A percentile compares a stretch with the other conserved stretches of the same genome.
Evolutionary conservation across 805 yeast species (phyloP).

Genomic region (Starmerella khaoyaiensis): DNA sequence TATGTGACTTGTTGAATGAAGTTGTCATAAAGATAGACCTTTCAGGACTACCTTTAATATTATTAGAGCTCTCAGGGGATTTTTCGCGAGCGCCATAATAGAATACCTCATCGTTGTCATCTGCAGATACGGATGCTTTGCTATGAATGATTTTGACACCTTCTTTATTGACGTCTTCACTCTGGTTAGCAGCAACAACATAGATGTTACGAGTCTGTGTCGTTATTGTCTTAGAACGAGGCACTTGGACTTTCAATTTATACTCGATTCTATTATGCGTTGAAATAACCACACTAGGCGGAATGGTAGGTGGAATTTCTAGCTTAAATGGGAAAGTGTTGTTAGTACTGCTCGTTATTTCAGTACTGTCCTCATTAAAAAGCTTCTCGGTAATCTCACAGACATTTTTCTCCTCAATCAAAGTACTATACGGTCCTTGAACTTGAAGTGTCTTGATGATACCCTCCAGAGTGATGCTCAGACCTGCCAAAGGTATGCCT

Average conservation of each 20-base stretch:
- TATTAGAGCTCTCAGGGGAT: no score
- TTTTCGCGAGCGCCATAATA: background rate
- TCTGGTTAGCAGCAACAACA: background rate
- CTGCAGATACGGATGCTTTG: background rate
- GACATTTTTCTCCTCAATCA: slow-evolving; percentile 3
- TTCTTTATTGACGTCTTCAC: no score
- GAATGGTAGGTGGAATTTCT: slow-evolving; percentile 39
- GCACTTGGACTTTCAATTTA: background rate
- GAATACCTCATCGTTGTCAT: background rate
- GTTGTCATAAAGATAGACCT: no score
- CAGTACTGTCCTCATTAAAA: background rate
- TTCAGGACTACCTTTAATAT: no score
- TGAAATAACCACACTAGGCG: slow-evolving; percentile 8
- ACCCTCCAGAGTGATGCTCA: slow-evolving; percentile 4
- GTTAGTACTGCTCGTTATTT: slow-evolving; percentile 35
- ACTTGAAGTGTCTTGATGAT: slow-evolving; percentile 7
- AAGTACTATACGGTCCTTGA: slow-evolving; percentile 10
- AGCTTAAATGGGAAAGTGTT: slow-evolving; percentile 69
- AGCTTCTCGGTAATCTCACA: slow-evolving; percentile 6
- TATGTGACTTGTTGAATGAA: slow-evolving; percentile 8
- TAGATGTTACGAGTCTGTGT: background rate
- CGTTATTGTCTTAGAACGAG: background rate
- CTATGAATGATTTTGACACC: background rate
- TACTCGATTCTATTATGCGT: slow-evolving; percentile 7
- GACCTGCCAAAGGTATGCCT: slow-evolving; percentile 1